A percentile compares a stretch with the other conserved stretches of the same genome.
Evolutionary conservation across 164 flowering plant genomes (phyloP).

Genomic region (Sedum album): DNA sequence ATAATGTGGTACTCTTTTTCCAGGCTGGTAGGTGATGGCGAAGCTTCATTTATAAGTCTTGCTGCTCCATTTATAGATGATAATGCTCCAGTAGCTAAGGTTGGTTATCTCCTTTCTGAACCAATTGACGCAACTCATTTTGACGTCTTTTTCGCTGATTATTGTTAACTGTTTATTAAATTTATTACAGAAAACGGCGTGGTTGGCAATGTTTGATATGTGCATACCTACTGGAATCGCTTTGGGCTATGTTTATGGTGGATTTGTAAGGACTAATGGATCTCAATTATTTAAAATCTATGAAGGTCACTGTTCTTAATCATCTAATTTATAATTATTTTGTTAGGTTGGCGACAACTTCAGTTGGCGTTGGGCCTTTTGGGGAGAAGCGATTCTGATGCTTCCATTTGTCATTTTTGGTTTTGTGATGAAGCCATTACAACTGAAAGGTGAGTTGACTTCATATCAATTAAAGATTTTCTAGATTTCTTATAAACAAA

Average conservation of each 20-base stretch:
- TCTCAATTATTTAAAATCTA: neutral
- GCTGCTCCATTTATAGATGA: slow-evolving; percentile 98
- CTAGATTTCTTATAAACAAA: neutral
- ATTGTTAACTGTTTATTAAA: neutral
- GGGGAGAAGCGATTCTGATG: slow-evolving; percentile 59
- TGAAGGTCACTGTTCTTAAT: neutral
- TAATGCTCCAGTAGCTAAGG: slow-evolving; percentile 85
- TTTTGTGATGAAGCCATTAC: slow-evolving; percentile 64
- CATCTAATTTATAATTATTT: neutral
- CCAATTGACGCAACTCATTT: neutral
- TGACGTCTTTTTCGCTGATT: neutral
- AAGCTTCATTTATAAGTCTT: slow-evolving; percentile 95
- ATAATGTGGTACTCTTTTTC: slow-evolving; percentile 5
- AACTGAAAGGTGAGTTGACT: slow-evolving; percentile 45
- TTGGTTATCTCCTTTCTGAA: slow-evolving; percentile 11
- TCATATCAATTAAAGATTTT: neutral
- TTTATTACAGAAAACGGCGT: slow-evolving; percentile 49
- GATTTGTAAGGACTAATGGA: slow-evolving; percentile 35
- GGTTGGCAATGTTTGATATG: slow-evolving; percentile 71
- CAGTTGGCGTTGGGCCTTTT: slow-evolving; percentile 67
- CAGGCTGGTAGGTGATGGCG: slow-evolving; percentile 96
- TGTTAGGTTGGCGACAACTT: slow-evolving; percentile 42
- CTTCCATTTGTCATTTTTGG: slow-evolving; percentile 68
- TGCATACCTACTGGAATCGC: slow-evolving; percentile 71
- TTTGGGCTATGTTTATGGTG: slow-evolving; percentile 70